A percentile compares a stretch with the other conserved stretches of the same genome.
These are phyloP conservation scores for Irpex sp. DNA, from an alignment of 1,284 basidiomycete species.

Conservation along the genomic window DNA sequence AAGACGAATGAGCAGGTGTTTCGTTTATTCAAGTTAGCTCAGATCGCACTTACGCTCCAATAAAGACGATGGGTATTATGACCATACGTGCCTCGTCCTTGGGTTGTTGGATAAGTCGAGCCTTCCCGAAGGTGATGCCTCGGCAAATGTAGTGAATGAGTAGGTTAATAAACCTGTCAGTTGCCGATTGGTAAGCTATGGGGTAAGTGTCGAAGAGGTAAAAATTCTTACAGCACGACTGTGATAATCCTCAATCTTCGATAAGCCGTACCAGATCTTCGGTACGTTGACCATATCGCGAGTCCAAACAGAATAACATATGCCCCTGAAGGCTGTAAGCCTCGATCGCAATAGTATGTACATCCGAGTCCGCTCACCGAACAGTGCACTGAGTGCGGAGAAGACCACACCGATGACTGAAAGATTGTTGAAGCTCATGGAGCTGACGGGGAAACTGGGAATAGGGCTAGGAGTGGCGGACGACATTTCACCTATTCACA, in stretches of 20 bases:
- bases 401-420: conserved; percentile 1
- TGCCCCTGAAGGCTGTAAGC: not conserved
- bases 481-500: not conserved
- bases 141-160: conserved; percentile 1
- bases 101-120: not conserved
- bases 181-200: not conserved
- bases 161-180: not conserved
- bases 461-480: not conserved
- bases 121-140: not conserved
- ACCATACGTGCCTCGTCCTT: not conserved
- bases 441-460: not conserved
- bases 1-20: not conserved
- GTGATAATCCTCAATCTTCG: not conserved
- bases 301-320: conserved; percentile 1
- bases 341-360: not conserved
- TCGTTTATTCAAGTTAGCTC: too few species aligned
- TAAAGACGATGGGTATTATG: not conserved
- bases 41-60: not conserved
- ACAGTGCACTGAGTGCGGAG: conserved; percentile 7
- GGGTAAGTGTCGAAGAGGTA: too few species aligned
- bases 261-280: not conserved
- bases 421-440: not conserved
- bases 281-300: not conserved
- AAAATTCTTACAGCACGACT: not conserved
- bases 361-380: conserved; percentile 3